These are phyloP conservation scores for Globisporangium middletonii DNA, from an alignment of 352 stramenopile genomes.

Conservation along the genomic window DNA sequence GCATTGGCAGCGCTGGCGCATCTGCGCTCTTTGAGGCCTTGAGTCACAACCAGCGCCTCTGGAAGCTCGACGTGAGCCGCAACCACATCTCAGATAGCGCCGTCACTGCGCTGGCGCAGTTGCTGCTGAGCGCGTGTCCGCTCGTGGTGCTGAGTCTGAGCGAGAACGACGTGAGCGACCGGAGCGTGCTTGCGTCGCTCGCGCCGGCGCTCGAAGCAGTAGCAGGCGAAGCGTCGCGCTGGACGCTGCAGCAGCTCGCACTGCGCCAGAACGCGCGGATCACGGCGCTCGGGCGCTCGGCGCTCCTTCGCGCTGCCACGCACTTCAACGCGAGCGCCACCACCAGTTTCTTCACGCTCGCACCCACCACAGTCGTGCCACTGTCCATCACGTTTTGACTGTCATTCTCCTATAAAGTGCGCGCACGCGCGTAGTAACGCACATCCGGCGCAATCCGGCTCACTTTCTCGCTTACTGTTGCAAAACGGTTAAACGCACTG, in stretches of 20 bases:
- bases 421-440: too few relatives aligned
- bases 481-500: too few relatives aligned
- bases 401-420: not conserved
- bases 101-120: constrained; percentile 27
- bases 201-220: constrained; percentile 34
- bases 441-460: too few relatives aligned
- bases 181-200: constrained; percentile 39
- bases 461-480: too few relatives aligned
- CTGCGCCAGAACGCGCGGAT: constrained; percentile 42
- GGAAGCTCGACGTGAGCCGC: constrained; percentile 67
- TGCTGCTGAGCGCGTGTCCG: constrained; percentile 27
- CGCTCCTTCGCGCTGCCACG: constrained; percentile 18
- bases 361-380: not conserved
- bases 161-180: constrained; percentile 52
- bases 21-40: constrained; percentile 46
- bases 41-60: constrained; percentile 36
- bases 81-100: constrained; percentile 59
- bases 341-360: constrained; percentile 3
- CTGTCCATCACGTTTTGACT: constrained; percentile 8
- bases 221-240: constrained; percentile 1
- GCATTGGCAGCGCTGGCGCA: constrained; percentile 41
- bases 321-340: constrained; percentile 25
- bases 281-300: constrained; percentile 21
- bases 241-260: constrained; percentile 42
- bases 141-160: constrained; percentile 46